Evolutionary conservation across 2,329 filamentous ascomycete species (phyloP).

Genomic region (Alternaria angustiovoidea): DNA sequence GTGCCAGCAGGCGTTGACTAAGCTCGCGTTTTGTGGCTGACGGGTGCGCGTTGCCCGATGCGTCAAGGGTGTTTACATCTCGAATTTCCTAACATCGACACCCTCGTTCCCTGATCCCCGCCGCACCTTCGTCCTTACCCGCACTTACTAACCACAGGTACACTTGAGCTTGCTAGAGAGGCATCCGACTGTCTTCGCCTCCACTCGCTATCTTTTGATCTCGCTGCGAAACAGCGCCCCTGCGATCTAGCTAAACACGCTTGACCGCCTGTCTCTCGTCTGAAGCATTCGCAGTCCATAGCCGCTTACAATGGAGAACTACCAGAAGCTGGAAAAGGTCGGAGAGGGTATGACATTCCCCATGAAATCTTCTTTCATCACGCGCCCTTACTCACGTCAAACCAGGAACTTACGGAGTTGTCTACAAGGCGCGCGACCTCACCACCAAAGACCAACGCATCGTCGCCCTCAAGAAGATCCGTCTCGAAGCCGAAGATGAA

Average conservation of each 20-base stretch:
- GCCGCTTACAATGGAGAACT: constrained; percentile 78
- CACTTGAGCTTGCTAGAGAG: constrained; percentile 5
- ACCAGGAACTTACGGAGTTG: constrained; percentile 89
- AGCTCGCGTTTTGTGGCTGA: constrained; percentile 36
- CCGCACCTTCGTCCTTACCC: constrained; percentile 12
- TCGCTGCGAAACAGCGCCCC: constrained; percentile 7
- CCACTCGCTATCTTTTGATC: neutral
- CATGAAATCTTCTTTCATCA: neutral
- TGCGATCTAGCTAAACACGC: constrained; percentile 10
- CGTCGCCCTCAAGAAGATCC: constrained; percentile 93
- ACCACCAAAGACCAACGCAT: constrained; percentile 78
- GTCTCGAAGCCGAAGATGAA: constrained; percentile 93
- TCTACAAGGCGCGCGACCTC: constrained; percentile 92
- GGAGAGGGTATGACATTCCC: constrained; percentile 75
- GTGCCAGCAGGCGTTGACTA: constrained; percentile 22
- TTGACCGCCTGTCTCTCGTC: constrained; percentile 31
- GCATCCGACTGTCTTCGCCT: neutral
- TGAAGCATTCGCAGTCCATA: constrained; percentile 22
- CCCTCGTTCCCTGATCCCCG: constrained; percentile 20
- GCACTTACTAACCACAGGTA: constrained; percentile 41
- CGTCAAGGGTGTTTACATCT: constrained; percentile 33
- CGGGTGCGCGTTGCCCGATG: constrained; percentile 28
- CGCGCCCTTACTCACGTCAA: constrained; percentile 13
- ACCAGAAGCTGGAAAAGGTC: constrained; percentile 96
- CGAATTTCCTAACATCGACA: constrained; percentile 33